Base-by-base conservation (phyloP, 768 basidiomycete species). In the Russula sp. region DNA sequence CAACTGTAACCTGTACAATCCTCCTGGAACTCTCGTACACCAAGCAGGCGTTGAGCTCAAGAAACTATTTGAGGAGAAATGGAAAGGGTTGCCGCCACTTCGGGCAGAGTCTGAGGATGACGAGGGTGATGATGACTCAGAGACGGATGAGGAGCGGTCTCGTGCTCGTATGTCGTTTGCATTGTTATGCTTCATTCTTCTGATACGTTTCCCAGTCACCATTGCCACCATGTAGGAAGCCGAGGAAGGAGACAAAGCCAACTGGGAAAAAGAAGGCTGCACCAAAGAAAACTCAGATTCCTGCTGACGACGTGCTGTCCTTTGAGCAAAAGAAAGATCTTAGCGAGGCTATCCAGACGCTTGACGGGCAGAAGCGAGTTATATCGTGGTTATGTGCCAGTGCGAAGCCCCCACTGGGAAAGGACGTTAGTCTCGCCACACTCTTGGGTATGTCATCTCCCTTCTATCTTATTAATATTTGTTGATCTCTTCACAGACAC, bases 281-380 rank as follows among this genome's bases (percentile, higher is more conserved):
- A 71, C 69, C 76, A 38, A 90, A 90, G 80, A 89, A 89, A 73
- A 79, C 73, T n/a, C 70, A 80, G 44, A 74, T 85, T 50, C 76
- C 83, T 11, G 90, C 92, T 69, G 89, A 92, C 70, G 91, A 94
- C 62, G 86, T 88, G 2, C 81, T 98, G 42, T 89, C 92, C 57
- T 92, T 96, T 74, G 92, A 94, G 69, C 96, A 98, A 80, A 99
- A 99, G 88, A 94, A 97, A 76, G 94, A 98, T 73, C 79, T 99
- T 61, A 96, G 94, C 72, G 94, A 98, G 76, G 91, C 94, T 57
- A 99, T 99, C 69, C 82, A 83, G 65, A 83, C 83, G 71, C 84
- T 97, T 28, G 92, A 97, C 68, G 94, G 88, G 24, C 74, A 81
- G 57, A 90, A 89, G 73, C 77, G 89, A 92, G 71, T 75, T 94